Conservation (phyloP, 345 rosid genomes). For the Abelmoschus esculentus region DNA sequence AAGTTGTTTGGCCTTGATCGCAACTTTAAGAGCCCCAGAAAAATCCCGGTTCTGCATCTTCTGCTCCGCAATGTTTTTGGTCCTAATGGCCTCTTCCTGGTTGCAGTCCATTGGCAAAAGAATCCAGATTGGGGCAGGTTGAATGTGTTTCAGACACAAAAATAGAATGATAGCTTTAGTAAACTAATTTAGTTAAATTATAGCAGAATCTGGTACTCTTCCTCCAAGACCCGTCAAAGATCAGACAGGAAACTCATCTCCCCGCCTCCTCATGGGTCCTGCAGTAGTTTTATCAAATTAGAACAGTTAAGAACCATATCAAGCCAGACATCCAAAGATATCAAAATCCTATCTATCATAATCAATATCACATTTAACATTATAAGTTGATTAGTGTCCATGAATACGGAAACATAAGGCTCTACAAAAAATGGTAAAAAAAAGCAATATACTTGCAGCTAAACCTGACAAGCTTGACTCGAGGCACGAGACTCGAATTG, state of each 20-base stretch:
- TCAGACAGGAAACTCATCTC: no score
- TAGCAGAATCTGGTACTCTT: neutral
- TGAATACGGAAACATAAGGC: neutral
- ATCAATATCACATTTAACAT: neutral
- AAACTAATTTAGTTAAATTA: neutral
- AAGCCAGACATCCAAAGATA: neutral
- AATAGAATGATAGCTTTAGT: neutral
- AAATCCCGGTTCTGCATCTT: slow-evolving; percentile 58
- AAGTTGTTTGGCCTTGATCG: slow-evolving; percentile 49
- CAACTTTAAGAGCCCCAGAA: slow-evolving; percentile 50
- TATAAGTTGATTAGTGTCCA: neutral
- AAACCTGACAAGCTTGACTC: no score
- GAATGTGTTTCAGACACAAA: neutral
- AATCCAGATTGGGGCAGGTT: neutral
- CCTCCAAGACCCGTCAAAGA: neutral
- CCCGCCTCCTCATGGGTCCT: no score
- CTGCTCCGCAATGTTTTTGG: slow-evolving; percentile 55
- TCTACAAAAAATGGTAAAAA: neutral
- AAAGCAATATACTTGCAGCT: neutral
- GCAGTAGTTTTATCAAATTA: neutral
- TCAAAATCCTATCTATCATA: neutral
- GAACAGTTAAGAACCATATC: neutral
- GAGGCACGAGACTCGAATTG: no score
- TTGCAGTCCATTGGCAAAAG: slow-evolving; percentile 59
- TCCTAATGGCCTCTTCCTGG: slow-evolving; percentile 86